A percentile compares a stretch with the other conserved stretches of the same genome.
Evolutionary conservation across 306 rosid species (phyloP).

Genomic region (Cicer chorassanicum): DNA sequence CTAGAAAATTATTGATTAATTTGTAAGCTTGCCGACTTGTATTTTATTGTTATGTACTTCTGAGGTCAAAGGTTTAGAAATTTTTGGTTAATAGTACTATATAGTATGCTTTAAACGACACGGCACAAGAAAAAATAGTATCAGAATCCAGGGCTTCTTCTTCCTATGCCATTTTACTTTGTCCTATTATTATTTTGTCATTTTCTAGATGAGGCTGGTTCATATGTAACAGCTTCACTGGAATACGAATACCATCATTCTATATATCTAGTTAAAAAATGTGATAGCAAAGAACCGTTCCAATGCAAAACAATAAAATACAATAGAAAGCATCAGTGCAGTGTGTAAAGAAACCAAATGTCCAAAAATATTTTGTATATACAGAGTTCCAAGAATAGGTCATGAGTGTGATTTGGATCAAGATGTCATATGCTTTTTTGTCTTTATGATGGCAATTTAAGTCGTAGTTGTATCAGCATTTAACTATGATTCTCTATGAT

Average conservation of each 20-base stretch:
- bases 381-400: background rate
- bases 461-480: background rate
- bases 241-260: constrained; percentile 12
- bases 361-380: background rate
- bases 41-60: constrained; percentile 24
- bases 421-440: background rate
- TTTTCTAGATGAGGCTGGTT: constrained; percentile 30
- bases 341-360: constrained; percentile 26
- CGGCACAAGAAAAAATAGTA: constrained; percentile 31
- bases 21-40: constrained; percentile 38
- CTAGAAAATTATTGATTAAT: constrained; percentile 27
- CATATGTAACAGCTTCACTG: background rate
- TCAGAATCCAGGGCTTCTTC: constrained; percentile 18
- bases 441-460: background rate
- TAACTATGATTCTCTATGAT: background rate
- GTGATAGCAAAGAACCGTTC: background rate
- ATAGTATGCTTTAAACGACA: constrained; percentile 14
- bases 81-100: background rate
- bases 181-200: constrained; percentile 34
- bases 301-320: constrained; percentile 4
- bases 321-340: background rate
- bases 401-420: background rate
- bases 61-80: constrained; percentile 15
- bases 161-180: constrained; percentile 16
- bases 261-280: background rate